Base-by-base conservation (phyloP, 2,329 filamentous ascomycete species). In the Cordyceps javanica region DNA sequence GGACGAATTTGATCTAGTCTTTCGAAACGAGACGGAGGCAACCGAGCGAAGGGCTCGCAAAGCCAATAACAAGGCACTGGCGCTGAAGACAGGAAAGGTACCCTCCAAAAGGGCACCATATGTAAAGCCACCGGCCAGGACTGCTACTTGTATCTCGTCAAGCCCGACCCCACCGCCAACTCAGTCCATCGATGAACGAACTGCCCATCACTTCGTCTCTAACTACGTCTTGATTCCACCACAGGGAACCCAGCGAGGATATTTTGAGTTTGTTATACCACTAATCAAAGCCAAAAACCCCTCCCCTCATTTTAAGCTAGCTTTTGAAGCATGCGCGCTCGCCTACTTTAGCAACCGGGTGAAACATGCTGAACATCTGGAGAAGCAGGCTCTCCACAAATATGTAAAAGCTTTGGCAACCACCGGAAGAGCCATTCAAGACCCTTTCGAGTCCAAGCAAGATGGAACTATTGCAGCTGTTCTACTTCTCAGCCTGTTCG, bases 1-100 rank as follows among this genome's bases (percentile, higher is more conserved):
- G 67, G 83, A 88, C 66, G 85, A 88, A 62, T 88, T 89, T 63
- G 87, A 90, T 64, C 72, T 89, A 25, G 81, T 90, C 56, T 88
- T 89, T 64, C 83, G 87, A 57, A 87, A 89, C 68, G 86, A 89
- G 72, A 89, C 86, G 28, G 81, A 82, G 62, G 84, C 85, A 1
- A 87, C 86, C 34, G 84, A 85, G 65, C 77, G 81, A 60, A 79
- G 85, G 65, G 85, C 82, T 16, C 78, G 79, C 57, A 83, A 80
- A 65, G 77, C 79, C 42, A 80, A 70, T 67, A 77, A 74, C 66
- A 83, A 81, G 62, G 70, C 72, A 2, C 62, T 72, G 36, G 67
- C 68, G 13, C 69, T 71, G 26, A 79, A 70, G 63, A 60, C 64
- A 26, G 69, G 64, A 48, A 71, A 66, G 57, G 64, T 64, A 25